These are phyloP conservation scores for Lactifluus volemus DNA, from an alignment of 768 basidiomycete genomes.

Conservation along the genomic window DNA sequence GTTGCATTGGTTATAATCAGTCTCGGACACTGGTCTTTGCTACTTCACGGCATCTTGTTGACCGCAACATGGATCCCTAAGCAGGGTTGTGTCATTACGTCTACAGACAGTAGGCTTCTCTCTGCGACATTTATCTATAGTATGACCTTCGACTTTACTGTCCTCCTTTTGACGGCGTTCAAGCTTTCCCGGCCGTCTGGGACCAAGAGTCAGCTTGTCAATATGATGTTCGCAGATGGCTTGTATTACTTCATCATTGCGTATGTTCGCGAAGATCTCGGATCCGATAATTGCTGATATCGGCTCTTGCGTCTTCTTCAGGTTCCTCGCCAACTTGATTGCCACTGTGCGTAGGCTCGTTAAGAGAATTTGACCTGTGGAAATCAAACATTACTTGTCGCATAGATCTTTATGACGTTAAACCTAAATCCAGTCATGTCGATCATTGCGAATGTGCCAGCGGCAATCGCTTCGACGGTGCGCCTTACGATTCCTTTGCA, in stretches of 20 bases:
- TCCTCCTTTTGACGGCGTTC: conserved; percentile 50
- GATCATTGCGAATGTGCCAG: conserved; percentile 57
- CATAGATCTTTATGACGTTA: conserved; percentile 57
- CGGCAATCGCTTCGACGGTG: conserved; percentile 28
- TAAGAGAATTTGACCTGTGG: not conserved
- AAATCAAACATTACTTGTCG: conserved; percentile 20
- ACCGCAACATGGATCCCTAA: conserved; percentile 46
- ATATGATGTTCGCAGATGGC: conserved; percentile 63
- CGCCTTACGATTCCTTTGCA: not conserved
- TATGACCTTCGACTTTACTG: conserved; percentile 62
- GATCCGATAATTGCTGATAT: conserved; percentile 23
- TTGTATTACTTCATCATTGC: conserved; percentile 71
- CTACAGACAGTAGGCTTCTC: conserved; percentile 54
- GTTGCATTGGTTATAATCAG: conserved; percentile 43
- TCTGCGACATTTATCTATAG: conserved; percentile 69
- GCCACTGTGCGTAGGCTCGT: conserved; percentile 26
- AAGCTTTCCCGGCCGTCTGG: conserved; percentile 38
- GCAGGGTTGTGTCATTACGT: conserved; percentile 45
- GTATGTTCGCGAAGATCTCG: conserved; percentile 31
- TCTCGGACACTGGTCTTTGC: conserved; percentile 62
- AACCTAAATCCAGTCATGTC: conserved; percentile 61
- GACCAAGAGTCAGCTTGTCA: conserved; percentile 39
- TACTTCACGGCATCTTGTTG: conserved; percentile 59
- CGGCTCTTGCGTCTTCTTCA: conserved; percentile 5
- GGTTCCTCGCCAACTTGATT: conserved; percentile 34